These are phyloP conservation scores for Alternaria rosae DNA, from an alignment of 2,329 filamentous ascomycete genomes.

Conservation along the genomic window DNA sequence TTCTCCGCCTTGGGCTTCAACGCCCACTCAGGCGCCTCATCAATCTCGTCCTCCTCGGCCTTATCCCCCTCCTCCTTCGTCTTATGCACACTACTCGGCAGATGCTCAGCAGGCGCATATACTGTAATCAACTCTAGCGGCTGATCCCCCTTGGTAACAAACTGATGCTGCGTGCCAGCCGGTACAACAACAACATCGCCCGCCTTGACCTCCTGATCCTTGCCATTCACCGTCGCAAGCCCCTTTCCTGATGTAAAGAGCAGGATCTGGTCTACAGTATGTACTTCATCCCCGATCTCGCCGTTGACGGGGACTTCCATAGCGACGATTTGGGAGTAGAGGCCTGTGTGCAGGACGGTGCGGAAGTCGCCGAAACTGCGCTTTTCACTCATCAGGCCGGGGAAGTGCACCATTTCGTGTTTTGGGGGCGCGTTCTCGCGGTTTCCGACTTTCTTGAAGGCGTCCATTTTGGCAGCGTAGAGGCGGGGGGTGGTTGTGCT, in stretches of 20 bases:
- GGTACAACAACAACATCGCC: slow-evolving; percentile 68
- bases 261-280: slow-evolving; percentile 70
- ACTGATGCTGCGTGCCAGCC: slow-evolving; percentile 71
- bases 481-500: background rate
- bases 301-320: slow-evolving; percentile 71
- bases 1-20: slow-evolving; percentile 65
- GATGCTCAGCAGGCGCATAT: slow-evolving; percentile 69
- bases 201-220: slow-evolving; percentile 64
- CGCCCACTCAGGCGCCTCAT: slow-evolving; percentile 68
- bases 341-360: slow-evolving; percentile 67
- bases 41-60: slow-evolving; percentile 67
- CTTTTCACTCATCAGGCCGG: slow-evolving; percentile 61
- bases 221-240: slow-evolving; percentile 65
- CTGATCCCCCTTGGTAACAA: slow-evolving; percentile 66
- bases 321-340: slow-evolving; percentile 68
- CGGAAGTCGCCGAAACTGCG: slow-evolving; percentile 66
- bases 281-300: slow-evolving; percentile 71
- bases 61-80: slow-evolving; percentile 70
- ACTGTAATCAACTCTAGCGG: slow-evolving; percentile 69
- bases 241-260: slow-evolving; percentile 69
- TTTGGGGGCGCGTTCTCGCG: slow-evolving; percentile 36
- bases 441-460: slow-evolving; percentile 39
- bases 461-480: slow-evolving; percentile 23
- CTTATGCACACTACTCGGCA: slow-evolving; percentile 65
- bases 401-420: slow-evolving; percentile 67